Conservation (phyloP, 2,329 filamentous ascomycete species). For the Aaosphaeria arxii region DNA sequence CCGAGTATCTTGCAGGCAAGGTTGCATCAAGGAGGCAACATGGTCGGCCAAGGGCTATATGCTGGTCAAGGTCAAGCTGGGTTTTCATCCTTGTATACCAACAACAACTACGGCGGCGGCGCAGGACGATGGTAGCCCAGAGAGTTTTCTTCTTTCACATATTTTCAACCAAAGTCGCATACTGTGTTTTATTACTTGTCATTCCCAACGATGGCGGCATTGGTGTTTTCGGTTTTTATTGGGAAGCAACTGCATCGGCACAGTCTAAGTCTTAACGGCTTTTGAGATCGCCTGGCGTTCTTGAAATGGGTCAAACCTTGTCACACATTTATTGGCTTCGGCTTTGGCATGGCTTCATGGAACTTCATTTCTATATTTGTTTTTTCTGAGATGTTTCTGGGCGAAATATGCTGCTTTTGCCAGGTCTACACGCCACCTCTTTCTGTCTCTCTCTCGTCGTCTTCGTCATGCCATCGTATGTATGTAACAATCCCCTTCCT, state of each 20-base stretch:
- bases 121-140: constrained; percentile 37
- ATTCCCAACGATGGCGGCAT: constrained; percentile 31
- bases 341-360: constrained; percentile 31
- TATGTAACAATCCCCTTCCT: constrained; percentile 43
- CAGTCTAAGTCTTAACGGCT: constrained; percentile 21
- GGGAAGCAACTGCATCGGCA: constrained; percentile 38
- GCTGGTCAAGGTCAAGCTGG: constrained; percentile 86
- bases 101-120: constrained; percentile 48
- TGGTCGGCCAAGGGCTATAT: constrained; percentile 82
- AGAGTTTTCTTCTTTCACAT: constrained; percentile 28
- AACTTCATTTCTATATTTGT: constrained; percentile 30
- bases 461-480: constrained; percentile 45
- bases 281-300: constrained; percentile 37
- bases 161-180: constrained; percentile 21
- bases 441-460: constrained; percentile 37
- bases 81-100: constrained; percentile 82
- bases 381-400: constrained; percentile 21
- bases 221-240: no score
- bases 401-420: constrained; percentile 32
- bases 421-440: constrained; percentile 27
- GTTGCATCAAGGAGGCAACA: constrained; percentile 85
- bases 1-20: constrained; percentile 98
- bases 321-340: constrained; percentile 19
- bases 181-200: constrained; percentile 27
- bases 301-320: constrained; percentile 25